Evolutionary conservation across 2,329 filamentous ascomycete species (phyloP), one percentile per base, ranked within the genome.

Genomic region (Acarospora socialis): DNA sequence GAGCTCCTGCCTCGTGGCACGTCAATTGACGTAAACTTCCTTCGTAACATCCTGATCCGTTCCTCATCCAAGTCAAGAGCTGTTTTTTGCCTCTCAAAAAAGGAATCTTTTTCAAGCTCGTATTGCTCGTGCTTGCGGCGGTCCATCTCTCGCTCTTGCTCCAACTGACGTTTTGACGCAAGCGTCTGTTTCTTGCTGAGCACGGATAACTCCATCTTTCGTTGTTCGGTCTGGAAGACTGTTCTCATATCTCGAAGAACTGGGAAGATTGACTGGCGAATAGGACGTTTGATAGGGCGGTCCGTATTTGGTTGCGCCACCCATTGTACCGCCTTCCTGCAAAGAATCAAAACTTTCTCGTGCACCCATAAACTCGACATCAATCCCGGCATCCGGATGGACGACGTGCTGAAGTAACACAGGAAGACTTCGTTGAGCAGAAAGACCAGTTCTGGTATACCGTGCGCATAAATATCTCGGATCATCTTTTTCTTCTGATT

Each of bases 381-480:
- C n/a, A n/a, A n/a, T n/a, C n/a, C n/a, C n/a, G n/a, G n/a, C n/a
- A n/a, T n/a, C n/a, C n/a, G n/a, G n/a, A n/a, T n/a, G n/a, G n/a
- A n/a, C n/a, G n/a, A n/a, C n/a, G n/a, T n/a, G n/a, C n/a, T n/a
- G n/a, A n/a, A n/a, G n/a, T n/a, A n/a, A n/a, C n/a, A n/a, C n/a
- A n/a, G n/a, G n/a, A 43, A 9, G 6, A 30, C 35, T 14, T 17
- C 16, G 16, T 34, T 19, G 4, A 43, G 14, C 16, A 37, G 12
- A 8, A 28, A 27, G 8, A 40, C 34, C 15, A 39, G 10, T 5
- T 24, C 28, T 8, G 39, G 39, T 6, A 42, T 34, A 13, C 29
- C 37, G 5, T 30, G 23, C 17, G 26, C 26, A 29, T 40, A 40
- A 9, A 42, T 36, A 18, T 42, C 39, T 9, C 20, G 29, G 6